Conservation (phyloP, 2,329 filamentous ascomycete genomes). For the Sphaerulina musiva region DNA sequence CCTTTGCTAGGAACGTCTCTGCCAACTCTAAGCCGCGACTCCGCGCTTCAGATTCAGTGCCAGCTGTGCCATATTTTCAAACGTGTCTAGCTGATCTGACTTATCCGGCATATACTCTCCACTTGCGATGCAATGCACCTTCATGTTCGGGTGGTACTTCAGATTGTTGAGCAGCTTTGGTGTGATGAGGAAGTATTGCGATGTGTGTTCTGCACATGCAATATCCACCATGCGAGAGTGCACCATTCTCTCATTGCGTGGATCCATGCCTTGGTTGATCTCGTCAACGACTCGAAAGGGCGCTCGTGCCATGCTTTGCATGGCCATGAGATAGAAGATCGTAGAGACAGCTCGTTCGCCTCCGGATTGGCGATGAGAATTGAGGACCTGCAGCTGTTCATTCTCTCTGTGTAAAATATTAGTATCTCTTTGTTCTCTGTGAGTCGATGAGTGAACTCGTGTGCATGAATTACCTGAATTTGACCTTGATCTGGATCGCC, state of each 20-base stretch:
- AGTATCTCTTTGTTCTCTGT: conserved; percentile 10
- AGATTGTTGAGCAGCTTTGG: conserved; percentile 85
- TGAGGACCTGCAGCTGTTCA: conserved; percentile 76
- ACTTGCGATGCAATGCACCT: conserved; percentile 84
- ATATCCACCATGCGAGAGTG: conserved; percentile 98
- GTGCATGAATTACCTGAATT: conserved; percentile 65
- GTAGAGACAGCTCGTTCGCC: conserved; percentile 94
- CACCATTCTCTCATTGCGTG: conserved; percentile 94
- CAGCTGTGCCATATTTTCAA: conserved; percentile 35
- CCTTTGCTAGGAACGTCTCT: background rate
- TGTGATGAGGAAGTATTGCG: conserved; percentile 91
- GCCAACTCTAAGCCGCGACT: background rate
- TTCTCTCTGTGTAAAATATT: conserved; percentile 51
- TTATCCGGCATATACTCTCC: conserved; percentile 58
- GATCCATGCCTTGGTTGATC: conserved; percentile 99
- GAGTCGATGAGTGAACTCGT: background rate
- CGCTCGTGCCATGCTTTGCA: conserved; percentile 86
- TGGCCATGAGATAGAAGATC: conserved; percentile 97
- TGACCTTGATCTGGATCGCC: conserved; percentile 90
- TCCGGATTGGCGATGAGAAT: conserved; percentile 89
- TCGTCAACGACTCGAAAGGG: conserved; percentile 98
- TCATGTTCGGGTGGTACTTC: conserved; percentile 85
- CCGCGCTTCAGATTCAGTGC: conserved; percentile 21
- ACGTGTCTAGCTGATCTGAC: conserved; percentile 38
- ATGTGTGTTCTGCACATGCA: conserved; percentile 59